Conservation (phyloP, 116 monocot species). For the Cymodocea nodosa region DNA sequence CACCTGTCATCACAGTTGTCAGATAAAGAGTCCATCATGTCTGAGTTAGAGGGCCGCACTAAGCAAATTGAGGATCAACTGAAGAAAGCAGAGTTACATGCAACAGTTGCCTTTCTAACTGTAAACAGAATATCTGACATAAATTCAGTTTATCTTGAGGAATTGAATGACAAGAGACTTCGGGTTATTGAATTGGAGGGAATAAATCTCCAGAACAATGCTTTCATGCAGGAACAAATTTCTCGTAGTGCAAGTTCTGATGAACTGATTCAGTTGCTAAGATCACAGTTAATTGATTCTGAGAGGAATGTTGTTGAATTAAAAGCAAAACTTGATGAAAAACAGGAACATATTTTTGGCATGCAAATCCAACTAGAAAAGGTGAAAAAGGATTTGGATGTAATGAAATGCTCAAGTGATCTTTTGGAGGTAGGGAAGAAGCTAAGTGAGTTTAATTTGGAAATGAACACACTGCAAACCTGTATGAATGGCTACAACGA, state of each 20-base stretch:
- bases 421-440: constrained; percentile 24
- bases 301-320: constrained; percentile 14
- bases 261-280: constrained; percentile 21
- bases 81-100: constrained; percentile 24
- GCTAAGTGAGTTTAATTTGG: constrained; percentile 27
- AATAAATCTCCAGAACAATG: constrained; percentile 29
- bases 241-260: constrained; percentile 14
- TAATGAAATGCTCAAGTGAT: constrained; percentile 14
- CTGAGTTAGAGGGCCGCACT: constrained; percentile 31
- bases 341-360: constrained; percentile 11
- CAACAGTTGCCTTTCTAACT: constrained; percentile 34
- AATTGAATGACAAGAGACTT: constrained; percentile 20
- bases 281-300: constrained; percentile 22
- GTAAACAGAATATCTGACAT: constrained; percentile 30
- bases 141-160: constrained; percentile 19
- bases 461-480: constrained; percentile 12
- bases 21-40: constrained; percentile 26
- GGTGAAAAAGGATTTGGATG: constrained; percentile 15
- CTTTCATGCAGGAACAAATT: constrained; percentile 21
- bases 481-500: constrained; percentile 15
- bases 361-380: constrained; percentile 17
- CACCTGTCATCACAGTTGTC: constrained; percentile 34
- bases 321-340: constrained; percentile 9
- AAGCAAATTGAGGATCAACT: constrained; percentile 19
- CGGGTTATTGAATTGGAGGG: constrained; percentile 22